Evolutionary conservation across 1,284 basidiomycete genomes (phyloP).

Genomic region (Sporisorium iseilematis-ciliati): DNA sequence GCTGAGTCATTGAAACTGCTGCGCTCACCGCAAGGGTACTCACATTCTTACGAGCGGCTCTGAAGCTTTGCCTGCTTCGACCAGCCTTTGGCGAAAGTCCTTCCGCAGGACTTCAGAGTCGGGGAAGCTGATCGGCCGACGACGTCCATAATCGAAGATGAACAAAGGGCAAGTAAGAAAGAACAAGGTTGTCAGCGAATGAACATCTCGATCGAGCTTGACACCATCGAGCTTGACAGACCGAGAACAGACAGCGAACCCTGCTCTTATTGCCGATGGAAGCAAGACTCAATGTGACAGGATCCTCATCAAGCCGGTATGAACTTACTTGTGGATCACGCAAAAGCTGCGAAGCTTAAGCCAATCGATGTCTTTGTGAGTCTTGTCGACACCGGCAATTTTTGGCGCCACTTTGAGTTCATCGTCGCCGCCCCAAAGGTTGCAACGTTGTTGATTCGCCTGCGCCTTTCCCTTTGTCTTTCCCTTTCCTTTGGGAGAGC

Average conservation of each 20-base stretch:
- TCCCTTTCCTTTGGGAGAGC: conserved; percentile 72
- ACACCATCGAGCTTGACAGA: neutral
- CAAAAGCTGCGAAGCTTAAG: conserved; percentile 84
- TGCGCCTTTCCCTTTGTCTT: conserved; percentile 17
- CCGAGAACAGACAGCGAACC: too few relatives aligned
- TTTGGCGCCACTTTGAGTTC: conserved; percentile 75
- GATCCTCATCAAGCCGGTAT: neutral
- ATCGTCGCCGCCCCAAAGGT: conserved; percentile 76
- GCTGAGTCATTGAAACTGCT: too few relatives aligned
- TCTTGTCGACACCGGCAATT: conserved; percentile 78
- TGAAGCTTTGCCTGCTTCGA: conserved; percentile 75
- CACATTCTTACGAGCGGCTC: conserved; percentile 86
- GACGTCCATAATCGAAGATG: neutral
- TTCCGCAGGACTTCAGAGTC: conserved; percentile 80
- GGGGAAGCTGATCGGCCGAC: conserved; percentile 74
- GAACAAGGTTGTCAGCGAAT: conserved; percentile 3
- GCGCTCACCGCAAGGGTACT: conserved; percentile 60
- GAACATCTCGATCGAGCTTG: neutral
- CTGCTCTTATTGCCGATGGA: too few relatives aligned
- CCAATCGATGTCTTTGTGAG: conserved; percentile 87
- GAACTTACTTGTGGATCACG: conserved; percentile 77
- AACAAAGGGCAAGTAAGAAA: neutral
- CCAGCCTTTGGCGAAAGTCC: conserved; percentile 78
- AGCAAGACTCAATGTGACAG: neutral
- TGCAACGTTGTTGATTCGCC: conserved; percentile 34